Conservation (phyloP, 2,329 filamentous ascomycete species). For the Myriosclerotinia curreyana region DNA sequence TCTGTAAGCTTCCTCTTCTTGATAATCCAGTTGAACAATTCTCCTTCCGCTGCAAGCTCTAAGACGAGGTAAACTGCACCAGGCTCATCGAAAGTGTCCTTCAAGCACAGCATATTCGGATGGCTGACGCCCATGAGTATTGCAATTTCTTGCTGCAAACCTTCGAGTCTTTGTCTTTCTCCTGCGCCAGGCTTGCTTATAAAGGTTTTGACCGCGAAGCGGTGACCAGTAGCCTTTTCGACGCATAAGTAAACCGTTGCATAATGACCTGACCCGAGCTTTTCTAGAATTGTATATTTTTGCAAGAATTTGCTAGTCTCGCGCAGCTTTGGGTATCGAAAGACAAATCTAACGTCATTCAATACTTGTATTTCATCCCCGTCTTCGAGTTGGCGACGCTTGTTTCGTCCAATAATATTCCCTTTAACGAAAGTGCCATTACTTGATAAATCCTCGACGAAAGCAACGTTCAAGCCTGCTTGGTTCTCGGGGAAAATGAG, state of each 20-base stretch:
- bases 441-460: constrained; percentile 89
- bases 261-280: constrained; percentile 92
- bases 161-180: constrained; percentile 78
- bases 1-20: constrained; percentile 86
- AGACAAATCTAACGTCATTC: constrained; percentile 78
- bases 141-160: constrained; percentile 91
- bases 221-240: constrained; percentile 76
- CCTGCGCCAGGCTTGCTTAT: constrained; percentile 79
- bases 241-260: constrained; percentile 89
- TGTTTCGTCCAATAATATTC: constrained; percentile 84
- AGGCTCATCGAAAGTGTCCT: constrained; percentile 89
- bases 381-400: constrained; percentile 82
- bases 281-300: constrained; percentile 79
- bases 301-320: constrained; percentile 76
- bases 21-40: constrained; percentile 94
- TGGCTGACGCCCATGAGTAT: constrained; percentile 97
- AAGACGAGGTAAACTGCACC: constrained; percentile 89
- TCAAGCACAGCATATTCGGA: constrained; percentile 86
- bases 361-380: constrained; percentile 88
- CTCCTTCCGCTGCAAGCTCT: constrained; percentile 87
- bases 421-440: constrained; percentile 98
- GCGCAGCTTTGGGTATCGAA: constrained; percentile 78
- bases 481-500: constrained; percentile 63
- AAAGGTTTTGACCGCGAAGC: constrained; percentile 93
- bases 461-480: constrained; percentile 59